Base-by-base conservation (phyloP, 176 grass and related monocot genomes). In the Urochloa ruziziensis region DNA sequence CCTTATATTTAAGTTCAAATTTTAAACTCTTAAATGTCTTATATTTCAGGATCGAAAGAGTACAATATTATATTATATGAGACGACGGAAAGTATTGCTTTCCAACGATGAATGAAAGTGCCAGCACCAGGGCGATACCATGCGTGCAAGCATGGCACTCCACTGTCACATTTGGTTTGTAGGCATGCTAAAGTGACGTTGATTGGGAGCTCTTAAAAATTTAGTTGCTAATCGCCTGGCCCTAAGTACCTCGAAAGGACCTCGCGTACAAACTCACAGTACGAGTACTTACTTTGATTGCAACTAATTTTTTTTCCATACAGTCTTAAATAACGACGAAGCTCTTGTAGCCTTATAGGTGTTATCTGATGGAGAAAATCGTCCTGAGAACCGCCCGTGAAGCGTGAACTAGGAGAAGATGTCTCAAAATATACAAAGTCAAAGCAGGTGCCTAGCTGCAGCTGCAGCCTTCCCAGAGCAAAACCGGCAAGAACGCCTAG, bases 191-290 rank as follows among this genome's bases (percentile, higher is more conserved):
- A 13, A 34, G 16, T 40, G 47, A 56, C 15, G 47, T 56, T 40
- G 47, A 54, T 40, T 3, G 47, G 19, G 9, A 53, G 37, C 62
- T 51, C 23, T 51, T 52, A 13, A 23, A 39, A 36, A 18, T 29
- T 24, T 29, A 61, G 1, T 3, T 40, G 6, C 1, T 42, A 0
- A 37, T 53, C 24, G 78, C 8, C 73, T 43, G 77, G 63, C 83
- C 54, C 62, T 70, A 62, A 10, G 78, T 57, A 70, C 23, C 72
- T 77, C 56, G 6, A 72, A 90, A 77, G 83, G 83, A 81, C 83
- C 37, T 68, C 69, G 16, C 13, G 81, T 80, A 88, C 67, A 21
- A 54, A 23, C 24, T 39, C 19, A 13, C 19, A 34, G 77, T 66
- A 79, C 61, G 18, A 79, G 1, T 7, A 25, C 7, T 39, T 32